phyloP scores from a whole-genome alignment of 1,284 basidiomycete species.

The Kalmanozyma brasiliensis region DNA sequence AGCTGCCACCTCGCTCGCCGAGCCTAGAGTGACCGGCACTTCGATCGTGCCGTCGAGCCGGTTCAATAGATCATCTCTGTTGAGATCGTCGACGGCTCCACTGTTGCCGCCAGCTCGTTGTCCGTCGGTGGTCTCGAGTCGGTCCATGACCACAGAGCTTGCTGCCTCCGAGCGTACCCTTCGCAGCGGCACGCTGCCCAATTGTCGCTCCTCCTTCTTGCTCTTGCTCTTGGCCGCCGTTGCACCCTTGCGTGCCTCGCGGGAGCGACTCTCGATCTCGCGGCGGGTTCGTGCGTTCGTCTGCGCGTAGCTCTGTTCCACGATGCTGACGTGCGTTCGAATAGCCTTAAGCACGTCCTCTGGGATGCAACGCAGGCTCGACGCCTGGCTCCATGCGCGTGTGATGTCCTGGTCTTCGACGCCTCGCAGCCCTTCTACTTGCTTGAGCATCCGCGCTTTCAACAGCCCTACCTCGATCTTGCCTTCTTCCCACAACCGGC shows the following conservation, averaged over 20 bases:
- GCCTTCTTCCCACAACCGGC: constrained; percentile 30
- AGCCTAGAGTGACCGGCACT: constrained; percentile 16
- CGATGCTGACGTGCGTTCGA: constrained; percentile 21
- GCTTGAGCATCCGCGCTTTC: constrained; percentile 12
- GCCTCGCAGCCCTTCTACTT: constrained; percentile 14
- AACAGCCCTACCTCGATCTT: constrained; percentile 12
- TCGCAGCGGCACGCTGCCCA: constrained; percentile 14
- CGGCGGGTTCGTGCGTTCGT: constrained; percentile 16
- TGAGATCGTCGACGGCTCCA: constrained; percentile 15
- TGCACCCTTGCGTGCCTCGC: constrained; percentile 2
- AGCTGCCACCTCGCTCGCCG: constrained; percentile 30
- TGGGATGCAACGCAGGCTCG: constrained; percentile 1
- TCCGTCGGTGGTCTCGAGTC: background rate
- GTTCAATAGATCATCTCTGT: constrained; percentile 6
- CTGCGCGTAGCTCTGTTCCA: constrained; percentile 17
- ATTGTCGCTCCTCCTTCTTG: background rate
- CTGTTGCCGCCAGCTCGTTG: background rate
- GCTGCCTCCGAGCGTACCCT: constrained; percentile 28
- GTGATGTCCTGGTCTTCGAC: constrained; percentile 35
- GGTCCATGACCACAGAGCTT: background rate
- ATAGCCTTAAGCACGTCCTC: constrained; percentile 15
- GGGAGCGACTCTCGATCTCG: constrained; percentile 7
- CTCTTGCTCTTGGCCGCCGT: constrained; percentile 3
- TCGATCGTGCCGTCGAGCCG: constrained; percentile 22
- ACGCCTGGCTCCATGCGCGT: constrained; percentile 22